These are phyloP conservation scores for Lobulomyces angularis DNA, from an alignment of 192 early-diverging fungal species.

Conservation along the genomic window DNA sequence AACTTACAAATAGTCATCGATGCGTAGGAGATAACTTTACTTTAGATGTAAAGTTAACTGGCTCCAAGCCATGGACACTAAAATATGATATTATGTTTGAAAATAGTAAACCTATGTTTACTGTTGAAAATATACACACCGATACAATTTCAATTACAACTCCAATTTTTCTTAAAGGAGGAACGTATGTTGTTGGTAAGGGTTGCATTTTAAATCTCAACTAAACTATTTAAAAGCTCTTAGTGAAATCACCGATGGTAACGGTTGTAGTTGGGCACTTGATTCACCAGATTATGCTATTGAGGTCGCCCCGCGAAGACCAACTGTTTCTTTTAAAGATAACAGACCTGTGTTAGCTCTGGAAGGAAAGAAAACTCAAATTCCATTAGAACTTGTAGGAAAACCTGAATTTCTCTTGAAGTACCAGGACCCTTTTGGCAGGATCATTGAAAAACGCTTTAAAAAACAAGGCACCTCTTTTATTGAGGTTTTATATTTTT, in stretches of 20 bases:
- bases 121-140: constrained; percentile 3
- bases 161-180: constrained; percentile 13
- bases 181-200: constrained; percentile 28
- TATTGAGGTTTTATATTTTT: constrained; percentile 2
- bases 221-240: not conserved
- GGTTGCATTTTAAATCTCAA: not conserved
- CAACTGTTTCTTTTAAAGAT: constrained; percentile 24
- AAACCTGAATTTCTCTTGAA: constrained; percentile 6
- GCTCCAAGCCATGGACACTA: constrained; percentile 31
- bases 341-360: constrained; percentile 17
- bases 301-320: constrained; percentile 26
- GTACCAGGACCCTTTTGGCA: not conserved
- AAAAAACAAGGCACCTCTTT: constrained; percentile 1
- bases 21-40: constrained; percentile 22
- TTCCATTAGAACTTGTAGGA: constrained; percentile 18
- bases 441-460: not conserved
- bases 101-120: constrained; percentile 8
- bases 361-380: constrained; percentile 11
- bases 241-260: constrained; percentile 29
- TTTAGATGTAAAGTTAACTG: constrained; percentile 13
- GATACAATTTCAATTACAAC: constrained; percentile 1
- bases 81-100: constrained; percentile 28
- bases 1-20: constrained; percentile 4
- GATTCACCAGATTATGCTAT: constrained; percentile 17
- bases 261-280: constrained; percentile 26